Evolutionary conservation across 495 filamentous ascomycete species (phyloP), one percentile per base, ranked within the genome.

Genomic region (Evernia prunastri): DNA sequence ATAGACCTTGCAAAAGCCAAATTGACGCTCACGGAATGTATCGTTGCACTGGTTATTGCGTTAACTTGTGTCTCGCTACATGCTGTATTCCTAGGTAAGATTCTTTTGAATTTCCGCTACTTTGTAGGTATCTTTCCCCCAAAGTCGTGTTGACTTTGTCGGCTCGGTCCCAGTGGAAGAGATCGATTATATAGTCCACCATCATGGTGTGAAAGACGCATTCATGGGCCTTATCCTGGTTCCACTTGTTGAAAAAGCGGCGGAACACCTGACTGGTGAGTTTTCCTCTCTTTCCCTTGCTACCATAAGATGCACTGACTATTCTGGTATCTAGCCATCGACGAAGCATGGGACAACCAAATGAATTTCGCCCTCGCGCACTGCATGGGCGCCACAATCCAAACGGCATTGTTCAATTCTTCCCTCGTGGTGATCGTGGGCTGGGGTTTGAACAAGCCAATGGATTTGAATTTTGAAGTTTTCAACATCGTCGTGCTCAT

Each of bases 341-440:
- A 97, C 73, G 92, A 96, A 78, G 93, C 92, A 13, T 96, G 86
- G 81, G 89, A 91, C 72, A 83, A 88, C 73, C 86, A 82, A 71
- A 89, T 90, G 84, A 96, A 96, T 77, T 94, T 95, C 73, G 92
- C 93, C 0, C 83, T 97, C 11, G 87, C 89, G 54, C 91, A 96
- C 75, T 89, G 94, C 60, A 85, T 97, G 47, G 92, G 90, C 23
- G 86, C 90, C 17, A 90, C 88, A 7, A 87, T 96, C 56, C 93
- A 96, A 72, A 97, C 93, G 0, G 91, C 92, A 15, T 81, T 96
- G 43, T 81, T 97, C 68, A 96, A 96, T 70, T 89, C 87, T 0
- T 91, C 92, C 12, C 80, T 96, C 12, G 87, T 90, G 29, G 83
- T 96, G 45, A 79, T 96, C 39, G 86, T 94, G 37, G 90, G 89